These are phyloP conservation scores for Stephanodiscus minutulus DNA, from an alignment of 108 stramenopile species.

Conservation along the genomic window DNA sequence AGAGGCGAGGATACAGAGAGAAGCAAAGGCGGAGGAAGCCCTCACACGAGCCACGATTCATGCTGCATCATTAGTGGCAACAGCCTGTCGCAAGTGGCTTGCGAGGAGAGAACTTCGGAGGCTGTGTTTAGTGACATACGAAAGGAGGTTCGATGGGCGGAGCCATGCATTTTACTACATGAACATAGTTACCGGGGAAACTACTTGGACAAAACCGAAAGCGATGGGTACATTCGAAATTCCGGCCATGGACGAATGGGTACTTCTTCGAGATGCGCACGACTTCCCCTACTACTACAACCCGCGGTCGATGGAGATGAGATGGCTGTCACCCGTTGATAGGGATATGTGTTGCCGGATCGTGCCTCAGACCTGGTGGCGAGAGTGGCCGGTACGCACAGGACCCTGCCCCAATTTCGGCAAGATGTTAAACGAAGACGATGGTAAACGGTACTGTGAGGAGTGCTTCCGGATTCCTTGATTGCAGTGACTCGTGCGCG, in stretches of 20 bases:
- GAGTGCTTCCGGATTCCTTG: slow-evolving; percentile 13
- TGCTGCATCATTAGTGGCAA: slow-evolving; percentile 23
- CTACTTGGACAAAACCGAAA: slow-evolving; percentile 37
- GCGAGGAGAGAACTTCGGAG: slow-evolving; percentile 31
- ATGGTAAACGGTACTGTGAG: slow-evolving; percentile 30
- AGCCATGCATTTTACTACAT: slow-evolving; percentile 38
- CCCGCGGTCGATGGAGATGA: slow-evolving; percentile 30
- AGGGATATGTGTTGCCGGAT: slow-evolving; percentile 25
- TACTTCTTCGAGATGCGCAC: slow-evolving; percentile 38
- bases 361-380: slow-evolving; percentile 30
- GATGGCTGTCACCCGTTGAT: slow-evolving; percentile 31
- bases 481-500: not conserved
- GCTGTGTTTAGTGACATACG: slow-evolving; percentile 32
- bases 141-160: slow-evolving; percentile 30
- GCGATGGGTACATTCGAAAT: slow-evolving; percentile 43
- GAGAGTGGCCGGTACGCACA: slow-evolving; percentile 29
- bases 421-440: slow-evolving; percentile 15
- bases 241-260: slow-evolving; percentile 44
- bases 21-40: slow-evolving; percentile 9
- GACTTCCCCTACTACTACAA: slow-evolving; percentile 48
- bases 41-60: slow-evolving; percentile 21
- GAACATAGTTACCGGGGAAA: slow-evolving; percentile 23
- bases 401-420: slow-evolving; percentile 39
- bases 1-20: slow-evolving; percentile 13
- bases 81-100: slow-evolving; percentile 38